Base-by-base conservation (phyloP, 768 basidiomycete species). In the Leucocoprinus leucothites region DNA sequence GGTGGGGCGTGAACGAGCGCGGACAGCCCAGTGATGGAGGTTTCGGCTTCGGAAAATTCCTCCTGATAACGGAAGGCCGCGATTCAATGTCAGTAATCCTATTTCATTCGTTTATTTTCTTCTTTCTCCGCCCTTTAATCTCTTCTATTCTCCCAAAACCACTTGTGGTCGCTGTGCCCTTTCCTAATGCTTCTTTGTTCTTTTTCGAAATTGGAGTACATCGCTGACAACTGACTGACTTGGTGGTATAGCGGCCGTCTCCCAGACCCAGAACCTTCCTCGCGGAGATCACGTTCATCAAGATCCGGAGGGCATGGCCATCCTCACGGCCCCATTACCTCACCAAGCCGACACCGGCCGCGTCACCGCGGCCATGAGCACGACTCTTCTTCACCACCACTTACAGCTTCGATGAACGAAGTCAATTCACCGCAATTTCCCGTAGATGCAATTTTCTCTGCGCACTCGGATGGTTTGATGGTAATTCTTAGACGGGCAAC, bases 11-110 rank as follows among this genome's bases (percentile, higher is more conserved):
- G 47, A 91, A 91, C 58, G 90, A 91, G 67, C 80, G 82, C 2
- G 90, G 89, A 0, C 86, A 88, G 68, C 89, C 89, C 21, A 87
- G 86, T 64, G 88, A 91, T 60, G 89, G 89, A 31, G 90, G 90
- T 1, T 92, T 92, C 65, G 90, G 88, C 14, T 92, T 87, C 69
- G 89, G 89, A 16, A 81, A 79, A 62, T 92, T 92, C 61, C 71
- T 67, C 40, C 62, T 89, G 2, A 67, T 79, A 50, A 68, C 76
- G 1, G 74, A 76, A 48, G 87, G 87, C 0, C 71, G 90, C 57
- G 85, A 89, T 62, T 84, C 84, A 0, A 74, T 76, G 87, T 84
- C 57, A 56, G 79, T 69, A 45, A 51, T 24, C 19, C 31, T 31
- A 31, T 16, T 57, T 25, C 19, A 26, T 48, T 48, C 26, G 19